Conservation (phyloP, 768 basidiomycete species). For the Mycena indigotica region DNA sequence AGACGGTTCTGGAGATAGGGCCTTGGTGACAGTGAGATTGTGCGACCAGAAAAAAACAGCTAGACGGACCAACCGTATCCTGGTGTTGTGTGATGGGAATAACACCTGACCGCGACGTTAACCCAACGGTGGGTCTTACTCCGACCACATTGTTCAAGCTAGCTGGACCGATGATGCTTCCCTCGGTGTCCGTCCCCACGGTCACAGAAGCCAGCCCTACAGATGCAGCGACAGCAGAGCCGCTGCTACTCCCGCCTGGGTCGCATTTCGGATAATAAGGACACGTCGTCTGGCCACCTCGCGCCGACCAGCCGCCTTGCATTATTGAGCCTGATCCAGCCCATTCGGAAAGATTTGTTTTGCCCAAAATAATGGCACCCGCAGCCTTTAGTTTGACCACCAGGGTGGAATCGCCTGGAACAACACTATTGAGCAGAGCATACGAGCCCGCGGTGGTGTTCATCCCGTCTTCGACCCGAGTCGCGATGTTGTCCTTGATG, state of each 20-base stretch:
- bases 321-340: slow-evolving; percentile 8
- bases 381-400: slow-evolving; percentile 33
- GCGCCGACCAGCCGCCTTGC: slow-evolving; percentile 46
- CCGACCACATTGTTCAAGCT: slow-evolving; percentile 46
- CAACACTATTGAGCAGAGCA: slow-evolving; percentile 35
- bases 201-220: slow-evolving; percentile 42
- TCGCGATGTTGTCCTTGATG: slow-evolving; percentile 42
- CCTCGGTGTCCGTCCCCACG: slow-evolving; percentile 51
- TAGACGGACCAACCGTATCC: slow-evolving; percentile 39
- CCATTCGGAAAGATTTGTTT: slow-evolving; percentile 15
- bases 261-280: slow-evolving; percentile 40
- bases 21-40: background rate
- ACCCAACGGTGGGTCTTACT: slow-evolving; percentile 41
- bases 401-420: slow-evolving; percentile 37
- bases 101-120: slow-evolving; percentile 43
- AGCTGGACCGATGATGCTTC: slow-evolving; percentile 49
- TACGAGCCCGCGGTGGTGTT: slow-evolving; percentile 45
- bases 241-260: slow-evolving; percentile 41
- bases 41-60: background rate
- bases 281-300: slow-evolving; percentile 45
- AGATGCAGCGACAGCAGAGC: slow-evolving; percentile 42
- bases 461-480: slow-evolving; percentile 32
- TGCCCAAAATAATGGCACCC: slow-evolving; percentile 38
- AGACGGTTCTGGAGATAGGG: slow-evolving; percentile 37
- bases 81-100: slow-evolving; percentile 46